Conservation (phyloP, 2,329 filamentous ascomycete species). For the Penicillium sclerotigenum region DNA sequence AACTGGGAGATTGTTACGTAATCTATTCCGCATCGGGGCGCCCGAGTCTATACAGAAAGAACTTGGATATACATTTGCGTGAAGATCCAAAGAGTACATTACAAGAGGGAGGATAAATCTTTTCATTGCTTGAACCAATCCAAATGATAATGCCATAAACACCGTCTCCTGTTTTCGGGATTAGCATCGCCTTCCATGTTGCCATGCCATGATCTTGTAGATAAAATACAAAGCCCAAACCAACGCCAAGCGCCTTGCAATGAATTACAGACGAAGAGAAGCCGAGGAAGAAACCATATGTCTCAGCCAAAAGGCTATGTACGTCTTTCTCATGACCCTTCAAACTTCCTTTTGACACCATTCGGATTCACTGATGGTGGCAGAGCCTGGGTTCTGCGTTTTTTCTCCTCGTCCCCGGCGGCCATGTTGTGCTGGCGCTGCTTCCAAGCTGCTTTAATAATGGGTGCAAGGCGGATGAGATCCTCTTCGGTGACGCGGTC, state of each 20-base stretch:
- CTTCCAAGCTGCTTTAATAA: constrained; percentile 82
- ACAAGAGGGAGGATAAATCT: background rate
- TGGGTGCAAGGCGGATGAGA: constrained; percentile 64
- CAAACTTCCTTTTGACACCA: constrained; percentile 43
- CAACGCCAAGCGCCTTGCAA: constrained; percentile 11
- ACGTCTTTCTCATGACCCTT: constrained; percentile 29
- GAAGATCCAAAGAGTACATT: background rate
- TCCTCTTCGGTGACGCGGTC: constrained; percentile 83
- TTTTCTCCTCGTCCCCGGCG: constrained; percentile 27
- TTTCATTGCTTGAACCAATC: background rate
- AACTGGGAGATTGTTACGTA: constrained; percentile 5
- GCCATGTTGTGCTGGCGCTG: constrained; percentile 48
- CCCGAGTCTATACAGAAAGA: background rate
- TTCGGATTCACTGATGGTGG: constrained; percentile 27
- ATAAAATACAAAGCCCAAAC: constrained; percentile 5
- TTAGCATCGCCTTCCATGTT: background rate
- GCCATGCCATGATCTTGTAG: constrained; percentile 3
- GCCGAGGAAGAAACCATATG: constrained; percentile 6
- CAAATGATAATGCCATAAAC: background rate
- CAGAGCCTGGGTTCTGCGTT: constrained; percentile 24
- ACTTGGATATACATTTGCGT: background rate
- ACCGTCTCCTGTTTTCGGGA: background rate
- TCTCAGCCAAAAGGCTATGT: background rate
- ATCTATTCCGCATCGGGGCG: constrained; percentile 2
- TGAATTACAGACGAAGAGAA: background rate